A percentile compares a stretch with the other conserved stretches of the same genome.
Conservation (phyloP, 768 basidiomycete genomes). For the Daedalea quercina region DNA sequence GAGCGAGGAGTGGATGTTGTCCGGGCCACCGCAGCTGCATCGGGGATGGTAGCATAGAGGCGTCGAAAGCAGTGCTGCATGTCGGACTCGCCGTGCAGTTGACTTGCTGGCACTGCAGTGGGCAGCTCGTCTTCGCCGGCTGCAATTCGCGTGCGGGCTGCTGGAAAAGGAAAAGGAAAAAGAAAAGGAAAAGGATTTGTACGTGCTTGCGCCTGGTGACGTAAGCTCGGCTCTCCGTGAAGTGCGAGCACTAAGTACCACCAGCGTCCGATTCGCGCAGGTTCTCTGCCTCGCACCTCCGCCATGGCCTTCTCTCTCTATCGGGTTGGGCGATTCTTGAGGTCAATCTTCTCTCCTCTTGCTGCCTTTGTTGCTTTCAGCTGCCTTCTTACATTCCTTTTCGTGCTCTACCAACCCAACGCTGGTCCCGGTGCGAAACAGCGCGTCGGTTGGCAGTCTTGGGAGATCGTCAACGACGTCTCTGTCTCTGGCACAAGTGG, state of each 20-base stretch:
- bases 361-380: slow-evolving; percentile 60
- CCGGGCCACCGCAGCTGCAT: slow-evolving; percentile 40
- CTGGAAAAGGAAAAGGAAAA: neutral
- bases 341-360: slow-evolving; percentile 52
- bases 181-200: neutral
- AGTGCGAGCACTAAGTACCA: too few species aligned
- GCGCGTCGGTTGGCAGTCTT: slow-evolving; percentile 84
- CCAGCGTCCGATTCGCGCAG: too few species aligned
- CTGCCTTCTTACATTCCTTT: slow-evolving; percentile 66
- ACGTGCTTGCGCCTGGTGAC: neutral
- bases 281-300: neutral
- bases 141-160: too few species aligned
- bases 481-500: slow-evolving; percentile 11
- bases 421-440: slow-evolving; percentile 65
- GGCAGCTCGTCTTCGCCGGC: too few species aligned
- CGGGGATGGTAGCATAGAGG: slow-evolving; percentile 35
- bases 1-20: slow-evolving; percentile 69
- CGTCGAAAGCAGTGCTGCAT: slow-evolving; percentile 34
- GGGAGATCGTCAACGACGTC: slow-evolving; percentile 55
- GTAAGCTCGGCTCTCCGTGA: too few species aligned
- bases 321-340: slow-evolving; percentile 38
- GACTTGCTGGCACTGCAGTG: too few species aligned
- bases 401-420: slow-evolving; percentile 76
- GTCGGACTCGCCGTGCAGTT: neutral
- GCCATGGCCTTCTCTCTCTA: slow-evolving; percentile 4